These are phyloP conservation scores for Paramecium sonneborni DNA, from an alignment of 73 alveolate species.

Conservation along the genomic window DNA sequence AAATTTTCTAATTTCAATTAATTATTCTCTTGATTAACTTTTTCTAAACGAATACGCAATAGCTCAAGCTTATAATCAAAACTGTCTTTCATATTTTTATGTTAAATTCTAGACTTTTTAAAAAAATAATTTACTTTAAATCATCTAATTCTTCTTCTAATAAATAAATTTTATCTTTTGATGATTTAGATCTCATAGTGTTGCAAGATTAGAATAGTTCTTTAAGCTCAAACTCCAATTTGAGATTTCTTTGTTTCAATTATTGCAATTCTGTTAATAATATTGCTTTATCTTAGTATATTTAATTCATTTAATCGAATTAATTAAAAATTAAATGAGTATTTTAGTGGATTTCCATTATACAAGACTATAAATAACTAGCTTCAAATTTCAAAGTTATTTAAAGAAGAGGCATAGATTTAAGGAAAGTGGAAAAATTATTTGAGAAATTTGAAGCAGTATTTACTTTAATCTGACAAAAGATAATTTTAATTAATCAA, in stretches of 20 bases:
- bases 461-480: no score
- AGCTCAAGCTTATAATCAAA: not conserved
- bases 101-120: not conserved
- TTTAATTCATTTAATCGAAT: not conserved
- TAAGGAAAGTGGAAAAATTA: not conserved
- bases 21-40: not conserved
- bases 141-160: not conserved
- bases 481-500: no score
- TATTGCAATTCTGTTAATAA: not conserved
- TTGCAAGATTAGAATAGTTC: not conserved
- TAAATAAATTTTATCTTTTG: not conserved
- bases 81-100: not conserved
- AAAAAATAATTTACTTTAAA: not conserved
- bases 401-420: not conserved
- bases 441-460: slow-evolving; percentile 16
- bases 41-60: not conserved
- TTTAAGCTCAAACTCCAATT: not conserved
- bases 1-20: not conserved
- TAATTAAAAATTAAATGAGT: not conserved
- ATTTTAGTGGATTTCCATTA: no score
- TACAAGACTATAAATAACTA: slow-evolving; percentile 6
- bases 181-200: not conserved
- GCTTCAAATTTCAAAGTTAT: slow-evolving; percentile 22
- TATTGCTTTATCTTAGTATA: not conserved
- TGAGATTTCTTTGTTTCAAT: not conserved